These are phyloP conservation scores for Thalassiosira livingstoniorum DNA, from an alignment of 352 stramenopile genomes.

Conservation along the genomic window DNA sequence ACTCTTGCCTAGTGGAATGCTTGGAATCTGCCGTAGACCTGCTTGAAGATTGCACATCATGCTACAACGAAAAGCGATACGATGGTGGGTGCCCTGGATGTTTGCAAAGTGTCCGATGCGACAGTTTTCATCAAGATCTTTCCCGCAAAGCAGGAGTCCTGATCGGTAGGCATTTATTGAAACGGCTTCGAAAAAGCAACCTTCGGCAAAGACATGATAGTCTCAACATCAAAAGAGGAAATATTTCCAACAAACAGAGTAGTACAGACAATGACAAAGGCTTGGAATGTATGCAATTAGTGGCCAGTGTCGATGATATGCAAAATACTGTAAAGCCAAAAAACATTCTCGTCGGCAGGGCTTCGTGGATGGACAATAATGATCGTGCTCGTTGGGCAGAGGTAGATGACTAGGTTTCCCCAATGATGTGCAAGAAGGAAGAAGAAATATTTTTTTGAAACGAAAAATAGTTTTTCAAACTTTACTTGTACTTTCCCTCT, in stretches of 20 bases:
- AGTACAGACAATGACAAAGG: slow-evolving; percentile 1
- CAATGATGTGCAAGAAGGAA: too few species aligned
- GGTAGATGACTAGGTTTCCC: too few species aligned
- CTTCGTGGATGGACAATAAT: slow-evolving; percentile 40
- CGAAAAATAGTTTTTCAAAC: too few species aligned
- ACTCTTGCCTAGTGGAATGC: slow-evolving; percentile 48
- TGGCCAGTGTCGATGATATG: slow-evolving; percentile 15
- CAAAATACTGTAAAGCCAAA: slow-evolving; percentile 42
- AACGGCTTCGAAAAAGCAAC: slow-evolving; percentile 45
- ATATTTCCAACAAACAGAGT: neutral
- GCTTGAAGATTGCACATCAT: slow-evolving; percentile 73
- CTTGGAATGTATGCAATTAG: neutral
- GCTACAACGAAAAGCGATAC: slow-evolving; percentile 53
- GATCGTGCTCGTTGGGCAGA: slow-evolving; percentile 44
- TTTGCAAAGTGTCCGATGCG: slow-evolving; percentile 74
- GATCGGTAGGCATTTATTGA: slow-evolving; percentile 68
- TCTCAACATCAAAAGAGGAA: neutral
- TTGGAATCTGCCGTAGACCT: slow-evolving; percentile 75
- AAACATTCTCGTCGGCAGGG: slow-evolving; percentile 54
- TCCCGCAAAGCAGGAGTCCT: slow-evolving; percentile 63
- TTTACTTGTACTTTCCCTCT: too few species aligned
- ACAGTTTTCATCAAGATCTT: slow-evolving; percentile 83
- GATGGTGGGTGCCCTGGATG: slow-evolving; percentile 80
- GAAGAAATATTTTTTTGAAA: too few species aligned
- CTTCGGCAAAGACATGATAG: neutral